A percentile compares a stretch with the other conserved stretches of the same genome.
Evolutionary conservation across 2,329 filamentous ascomycete species (phyloP).

Genomic region (Penicillium concentricum): DNA sequence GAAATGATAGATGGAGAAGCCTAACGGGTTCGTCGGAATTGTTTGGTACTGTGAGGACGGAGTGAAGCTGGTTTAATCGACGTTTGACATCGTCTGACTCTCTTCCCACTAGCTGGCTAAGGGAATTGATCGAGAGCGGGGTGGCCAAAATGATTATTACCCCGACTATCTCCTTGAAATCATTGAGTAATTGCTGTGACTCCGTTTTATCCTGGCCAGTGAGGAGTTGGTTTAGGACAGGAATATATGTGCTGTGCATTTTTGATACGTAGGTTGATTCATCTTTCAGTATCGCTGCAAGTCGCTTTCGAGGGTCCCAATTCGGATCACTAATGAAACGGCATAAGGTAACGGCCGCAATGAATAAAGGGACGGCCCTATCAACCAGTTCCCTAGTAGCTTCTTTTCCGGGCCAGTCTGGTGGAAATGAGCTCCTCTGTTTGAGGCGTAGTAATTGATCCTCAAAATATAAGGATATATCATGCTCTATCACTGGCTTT

Average conservation of each 20-base stretch:
- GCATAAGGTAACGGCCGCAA: slow-evolving; percentile 17
- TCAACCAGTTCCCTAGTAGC: slow-evolving; percentile 4
- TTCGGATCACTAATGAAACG: slow-evolving; percentile 11
- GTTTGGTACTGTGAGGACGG: slow-evolving; percentile 5
- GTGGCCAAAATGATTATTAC: slow-evolving; percentile 2
- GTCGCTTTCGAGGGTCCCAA: slow-evolving; percentile 12
- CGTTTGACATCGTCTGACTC: not conserved
- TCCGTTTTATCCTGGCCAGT: slow-evolving; percentile 11
- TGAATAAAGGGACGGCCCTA: slow-evolving; percentile 17
- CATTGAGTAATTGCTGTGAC: not conserved
- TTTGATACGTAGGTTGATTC: slow-evolving; percentile 12
- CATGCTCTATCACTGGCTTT: slow-evolving; percentile 19
- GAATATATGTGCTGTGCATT: slow-evolving; percentile 28
- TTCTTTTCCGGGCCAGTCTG: slow-evolving; percentile 11
- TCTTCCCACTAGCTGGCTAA: not conserved
- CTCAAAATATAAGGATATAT: slow-evolving; percentile 23
- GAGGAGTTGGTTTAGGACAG: slow-evolving; percentile 23
- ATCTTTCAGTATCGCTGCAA: slow-evolving; percentile 14
- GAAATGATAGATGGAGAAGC: slow-evolving; percentile 9
- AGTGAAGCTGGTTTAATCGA: slow-evolving; percentile 3
- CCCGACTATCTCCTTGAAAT: slow-evolving; percentile 10
- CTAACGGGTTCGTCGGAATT: not conserved
- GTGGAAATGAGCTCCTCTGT: slow-evolving; percentile 1
- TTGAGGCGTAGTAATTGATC: not conserved
- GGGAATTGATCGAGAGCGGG: slow-evolving; percentile 2